Evolutionary conservation across 2,329 filamentous ascomycete genomes (phyloP), one percentile per base, ranked within the genome.

Genomic region (Ascomycota sp.): DNA sequence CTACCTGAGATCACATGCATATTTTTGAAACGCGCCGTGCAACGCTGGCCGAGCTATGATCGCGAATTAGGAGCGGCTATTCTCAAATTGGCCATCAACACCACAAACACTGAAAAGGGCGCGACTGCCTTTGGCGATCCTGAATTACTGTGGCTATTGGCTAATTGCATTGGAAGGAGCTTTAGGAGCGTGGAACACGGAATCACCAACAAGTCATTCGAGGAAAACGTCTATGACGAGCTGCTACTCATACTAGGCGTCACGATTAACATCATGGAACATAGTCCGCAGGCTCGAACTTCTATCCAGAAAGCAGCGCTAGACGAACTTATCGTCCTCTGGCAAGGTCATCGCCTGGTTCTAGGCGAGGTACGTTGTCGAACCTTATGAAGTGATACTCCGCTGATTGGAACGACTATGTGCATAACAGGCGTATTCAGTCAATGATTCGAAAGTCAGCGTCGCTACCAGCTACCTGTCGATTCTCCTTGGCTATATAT

Each of bases 401-500:
- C 5, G 15, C 20, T 8, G 20, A 27, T 17, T 8, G 10, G n/a
- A 13, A 2, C 20, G 3, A 4, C 17, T 17, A 8, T 15, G 2
- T 27, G 13, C 4, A 27, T 17, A 17, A 20, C 37, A 80, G 66
- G 73, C 71, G 33, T 70, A 76, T 41, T 77, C 74, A 1, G 64
- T 74, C 32, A 69, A 81, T 43, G 80, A 85, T 45, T 75, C 74
- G 19, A 73, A 78, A 35, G 64, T 77, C 30, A 82, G 85, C 40
- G 82, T 95, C 20, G 75, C 78, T 2, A 72, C 86, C 47, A 85
- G 82, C 11, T 94, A 93, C 47, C 61, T 94, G 17, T 74, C 82
- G 1, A 74, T 94, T 10, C 59, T 93, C 5, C 61, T 95, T 3
- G 81, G 82, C 12, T 89, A 83, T 39, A 56, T 94, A 17, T 83